These are phyloP conservation scores for Trametes villosa DNA, from an alignment of 768 basidiomycete species.

Conservation along the genomic window DNA sequence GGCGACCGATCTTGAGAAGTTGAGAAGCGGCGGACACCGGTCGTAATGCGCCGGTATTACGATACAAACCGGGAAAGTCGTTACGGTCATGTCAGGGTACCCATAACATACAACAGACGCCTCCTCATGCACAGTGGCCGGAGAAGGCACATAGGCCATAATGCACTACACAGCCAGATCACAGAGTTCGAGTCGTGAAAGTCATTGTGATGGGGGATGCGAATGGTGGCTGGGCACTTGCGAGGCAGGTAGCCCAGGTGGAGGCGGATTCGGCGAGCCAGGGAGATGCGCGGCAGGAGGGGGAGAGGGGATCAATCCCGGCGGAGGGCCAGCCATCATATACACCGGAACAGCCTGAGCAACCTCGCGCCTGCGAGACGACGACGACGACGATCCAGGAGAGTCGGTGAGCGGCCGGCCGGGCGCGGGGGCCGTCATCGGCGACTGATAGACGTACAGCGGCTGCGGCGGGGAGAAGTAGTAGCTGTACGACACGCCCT, in stretches of 20 bases:
- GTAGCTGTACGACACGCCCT: constrained; percentile 28
- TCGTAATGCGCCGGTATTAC: not conserved
- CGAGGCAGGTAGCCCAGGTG: constrained; percentile 3
- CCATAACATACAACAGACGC: constrained; percentile 6
- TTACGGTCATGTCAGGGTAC: not conserved
- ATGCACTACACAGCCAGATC: not conserved
- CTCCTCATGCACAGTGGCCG: not conserved
- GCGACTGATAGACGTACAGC: constrained; percentile 26
- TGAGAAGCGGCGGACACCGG: constrained; percentile 4
- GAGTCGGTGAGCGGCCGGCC: constrained; percentile 2
- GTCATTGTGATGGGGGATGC: not conserved
- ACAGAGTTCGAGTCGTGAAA: not conserved
- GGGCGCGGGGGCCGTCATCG: constrained; percentile 15
- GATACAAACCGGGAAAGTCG: constrained; percentile 2
- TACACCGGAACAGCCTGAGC: constrained; percentile 29
- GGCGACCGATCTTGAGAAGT: not conserved
- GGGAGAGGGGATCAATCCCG: constrained; percentile 17
- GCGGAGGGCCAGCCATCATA: constrained; percentile 28
- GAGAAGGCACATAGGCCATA: not conserved
- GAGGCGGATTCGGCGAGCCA: constrained; percentile 5
- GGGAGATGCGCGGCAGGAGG: constrained; percentile 9
- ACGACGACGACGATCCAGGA: not conserved
- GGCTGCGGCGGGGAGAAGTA: constrained; percentile 29
- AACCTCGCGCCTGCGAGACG: not conserved
- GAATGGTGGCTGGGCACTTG: constrained; percentile 6